phyloP scores from a whole-genome alignment of 129 eudicot species.

The Flaveria sonorensis region DNA sequence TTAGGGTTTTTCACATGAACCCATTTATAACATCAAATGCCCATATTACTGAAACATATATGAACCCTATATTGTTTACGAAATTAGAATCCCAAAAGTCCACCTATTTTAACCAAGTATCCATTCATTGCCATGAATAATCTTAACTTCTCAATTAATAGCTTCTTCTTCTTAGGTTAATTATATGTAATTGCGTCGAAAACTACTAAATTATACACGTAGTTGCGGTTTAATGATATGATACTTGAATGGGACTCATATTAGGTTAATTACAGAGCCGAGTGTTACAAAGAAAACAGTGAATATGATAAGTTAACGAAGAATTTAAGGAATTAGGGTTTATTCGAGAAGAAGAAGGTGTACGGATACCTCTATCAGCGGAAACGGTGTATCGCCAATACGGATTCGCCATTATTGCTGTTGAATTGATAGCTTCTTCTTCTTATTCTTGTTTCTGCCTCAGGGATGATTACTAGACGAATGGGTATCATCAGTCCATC shows the following conservation, averaged over 20 bases:
- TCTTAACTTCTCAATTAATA: too few relatives aligned
- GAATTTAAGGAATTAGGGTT: slow-evolving; percentile 11
- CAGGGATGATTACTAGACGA: background rate
- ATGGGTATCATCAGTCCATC: too few relatives aligned
- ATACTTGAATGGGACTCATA: background rate
- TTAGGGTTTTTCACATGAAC: background rate
- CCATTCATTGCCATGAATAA: too few relatives aligned
- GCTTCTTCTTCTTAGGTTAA: too few relatives aligned
- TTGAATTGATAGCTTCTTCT: background rate
- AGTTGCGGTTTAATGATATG: background rate
- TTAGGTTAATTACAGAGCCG: slow-evolving; percentile 4
- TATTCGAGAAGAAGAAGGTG: background rate
- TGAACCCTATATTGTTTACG: background rate
- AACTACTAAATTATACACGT: background rate
- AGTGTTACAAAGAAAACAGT: background rate
- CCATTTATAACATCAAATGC: background rate
- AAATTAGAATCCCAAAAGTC: background rate
- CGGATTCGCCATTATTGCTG: slow-evolving; percentile 46
- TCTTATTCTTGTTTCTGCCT: background rate
- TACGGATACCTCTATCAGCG: slow-evolving; percentile 42
- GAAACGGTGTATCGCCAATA: slow-evolving; percentile 48
- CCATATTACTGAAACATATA: slow-evolving; percentile 3
- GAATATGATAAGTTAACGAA: background rate
- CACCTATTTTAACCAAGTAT: too few relatives aligned
- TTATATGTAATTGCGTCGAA: background rate